These are phyloP conservation scores for Cladochytrium replicatum DNA, from an alignment of 192 early-diverging fungal genomes.

Conservation along the genomic window DNA sequence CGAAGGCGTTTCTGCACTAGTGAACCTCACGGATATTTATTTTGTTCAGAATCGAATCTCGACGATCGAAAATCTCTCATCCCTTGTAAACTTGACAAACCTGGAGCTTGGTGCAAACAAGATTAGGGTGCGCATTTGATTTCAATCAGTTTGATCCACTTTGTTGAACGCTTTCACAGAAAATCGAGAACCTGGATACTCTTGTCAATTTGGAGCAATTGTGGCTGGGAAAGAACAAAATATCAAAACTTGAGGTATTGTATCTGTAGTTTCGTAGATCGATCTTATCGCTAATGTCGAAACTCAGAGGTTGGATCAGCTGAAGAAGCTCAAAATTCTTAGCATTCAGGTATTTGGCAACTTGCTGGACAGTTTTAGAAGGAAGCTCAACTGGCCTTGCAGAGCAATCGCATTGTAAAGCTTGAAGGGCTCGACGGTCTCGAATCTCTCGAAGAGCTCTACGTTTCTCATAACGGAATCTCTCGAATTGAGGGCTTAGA, in stretches of 20 bases:
- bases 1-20: slow-evolving; percentile 51
- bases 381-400: slow-evolving; percentile 53
- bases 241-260: slow-evolving; percentile 61
- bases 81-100: slow-evolving; percentile 59
- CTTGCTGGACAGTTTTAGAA: slow-evolving; percentile 30
- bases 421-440: slow-evolving; percentile 68
- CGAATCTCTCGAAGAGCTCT: slow-evolving; percentile 72
- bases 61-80: slow-evolving; percentile 62
- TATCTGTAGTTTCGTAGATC: neutral
- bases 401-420: slow-evolving; percentile 74
- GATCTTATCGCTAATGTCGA: neutral
- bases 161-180: slow-evolving; percentile 19
- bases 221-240: slow-evolving; percentile 98
- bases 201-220: slow-evolving; percentile 78
- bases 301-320: slow-evolving; percentile 42
- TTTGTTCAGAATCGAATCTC: slow-evolving; percentile 92
- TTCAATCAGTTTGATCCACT: neutral
- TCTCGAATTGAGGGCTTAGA: slow-evolving; percentile 66
- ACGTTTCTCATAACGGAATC: slow-evolving; percentile 88
- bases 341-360: slow-evolving; percentile 33
- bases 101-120: slow-evolving; percentile 93
- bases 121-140: slow-evolving; percentile 54
- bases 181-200: slow-evolving; percentile 71
- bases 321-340: slow-evolving; percentile 40
- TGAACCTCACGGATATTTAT: slow-evolving; percentile 63